Percentiles rank a stretch among this genome's conserved stretches.
phyloP scores from a whole-genome alignment of 2,329 filamentous ascomycete species.

The Trichoderma sp. region DNA sequence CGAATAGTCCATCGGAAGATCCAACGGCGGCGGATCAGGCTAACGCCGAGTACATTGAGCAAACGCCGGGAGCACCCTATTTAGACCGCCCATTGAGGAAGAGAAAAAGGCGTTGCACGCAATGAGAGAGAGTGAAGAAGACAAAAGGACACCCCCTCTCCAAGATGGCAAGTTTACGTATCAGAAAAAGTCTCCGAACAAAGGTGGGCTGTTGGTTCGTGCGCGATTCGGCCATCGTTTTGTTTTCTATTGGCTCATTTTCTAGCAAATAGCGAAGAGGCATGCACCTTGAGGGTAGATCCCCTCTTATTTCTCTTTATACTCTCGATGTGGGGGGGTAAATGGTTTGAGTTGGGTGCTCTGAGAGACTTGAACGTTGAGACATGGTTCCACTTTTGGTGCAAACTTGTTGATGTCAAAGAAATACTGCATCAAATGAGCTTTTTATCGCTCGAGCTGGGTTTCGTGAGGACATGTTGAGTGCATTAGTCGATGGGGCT shows the following conservation, averaged over 20 bases:
- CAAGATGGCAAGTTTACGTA: neutral
- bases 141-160: neutral
- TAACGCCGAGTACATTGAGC: constrained; percentile 4
- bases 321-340: neutral
- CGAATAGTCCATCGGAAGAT: neutral
- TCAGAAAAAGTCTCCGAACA: constrained; percentile 17
- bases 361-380: neutral
- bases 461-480: neutral
- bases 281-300: constrained; percentile 10
- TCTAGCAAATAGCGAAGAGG: neutral
- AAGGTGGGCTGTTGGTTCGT: constrained; percentile 4
- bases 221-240: neutral
- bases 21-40: neutral
- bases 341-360: neutral
- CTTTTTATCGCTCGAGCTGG: neutral
- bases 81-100: constrained; percentile 19
- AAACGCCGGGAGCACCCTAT: neutral
- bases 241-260: neutral
- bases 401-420: neutral
- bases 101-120: neutral
- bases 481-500: neutral
- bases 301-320: neutral
- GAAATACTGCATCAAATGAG: neutral
- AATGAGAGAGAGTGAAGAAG: neutral
- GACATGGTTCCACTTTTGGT: neutral